Percentiles rank a stretch among this genome's conserved stretches.
Evolutionary conservation across 129 eudicot genomes (phyloP).

Genomic region (Tanacetum coccineum): DNA sequence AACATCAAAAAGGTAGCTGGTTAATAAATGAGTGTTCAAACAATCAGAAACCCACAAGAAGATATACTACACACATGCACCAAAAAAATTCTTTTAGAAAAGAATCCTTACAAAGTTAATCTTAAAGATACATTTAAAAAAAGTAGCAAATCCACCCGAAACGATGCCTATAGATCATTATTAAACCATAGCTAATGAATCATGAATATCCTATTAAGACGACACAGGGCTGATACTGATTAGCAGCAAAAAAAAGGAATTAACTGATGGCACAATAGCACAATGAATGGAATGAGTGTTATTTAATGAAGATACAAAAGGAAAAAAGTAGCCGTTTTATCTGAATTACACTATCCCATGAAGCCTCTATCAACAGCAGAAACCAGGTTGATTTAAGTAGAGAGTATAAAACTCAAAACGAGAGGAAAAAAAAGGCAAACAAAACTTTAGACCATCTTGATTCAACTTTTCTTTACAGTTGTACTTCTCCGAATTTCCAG

Average conservation of each 20-base stretch:
- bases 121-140: not conserved
- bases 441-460: not conserved
- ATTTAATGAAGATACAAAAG: not conserved
- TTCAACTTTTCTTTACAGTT: not conserved
- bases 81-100: not conserved
- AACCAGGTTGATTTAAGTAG: not conserved
- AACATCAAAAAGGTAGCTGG: slow-evolving; percentile 6
- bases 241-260: not conserved
- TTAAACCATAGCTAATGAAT: not conserved
- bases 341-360: not conserved
- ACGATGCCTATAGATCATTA: not conserved
- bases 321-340: not conserved
- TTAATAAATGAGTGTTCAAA: not conserved
- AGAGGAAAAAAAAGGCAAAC: not conserved
- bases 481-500: not conserved
- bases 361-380: slow-evolving; percentile 1
- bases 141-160: not conserved
- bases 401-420: not conserved
- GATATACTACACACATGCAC: not conserved
- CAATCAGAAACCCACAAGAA: slow-evolving; percentile 2
- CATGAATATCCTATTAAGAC: not conserved
- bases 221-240: not conserved
- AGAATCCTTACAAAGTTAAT: not conserved
- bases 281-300: not conserved
- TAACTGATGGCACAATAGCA: not conserved